Conservation (phyloP, 352 stramenopile genomes). For the Plasmopara viticola region DNA sequence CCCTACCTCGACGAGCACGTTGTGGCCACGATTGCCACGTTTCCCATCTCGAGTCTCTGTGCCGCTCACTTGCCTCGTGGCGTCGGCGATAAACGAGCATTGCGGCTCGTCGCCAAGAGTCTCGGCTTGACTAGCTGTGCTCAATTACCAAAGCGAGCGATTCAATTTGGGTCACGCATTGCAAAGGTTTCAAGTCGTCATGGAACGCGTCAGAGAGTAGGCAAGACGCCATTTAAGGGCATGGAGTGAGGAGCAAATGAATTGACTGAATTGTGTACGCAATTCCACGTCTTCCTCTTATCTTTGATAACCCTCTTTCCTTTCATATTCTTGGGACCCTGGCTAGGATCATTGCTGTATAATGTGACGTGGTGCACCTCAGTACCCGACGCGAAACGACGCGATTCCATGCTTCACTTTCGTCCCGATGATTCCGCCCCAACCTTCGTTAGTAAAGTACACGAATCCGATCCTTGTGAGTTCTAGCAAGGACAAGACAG, state of each 20-base stretch:
- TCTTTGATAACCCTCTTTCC: too few relatives aligned
- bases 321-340: too few relatives aligned
- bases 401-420: too few relatives aligned
- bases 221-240: too few relatives aligned
- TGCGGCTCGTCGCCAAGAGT: constrained; percentile 69
- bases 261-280: too few relatives aligned
- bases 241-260: too few relatives aligned
- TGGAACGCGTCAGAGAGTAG: too few relatives aligned
- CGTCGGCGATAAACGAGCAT: constrained; percentile 88
- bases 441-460: constrained; percentile 89
- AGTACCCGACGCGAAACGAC: too few relatives aligned
- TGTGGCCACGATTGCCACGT: constrained; percentile 54
- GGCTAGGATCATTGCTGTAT: too few relatives aligned
- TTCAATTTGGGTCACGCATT: constrained; percentile 92
- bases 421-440: constrained; percentile 83
- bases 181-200: constrained; percentile 89
- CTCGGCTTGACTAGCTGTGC: constrained; percentile 62
- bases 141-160: constrained; percentile 87
- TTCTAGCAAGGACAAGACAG: constrained; percentile 77
- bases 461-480: constrained; percentile 88
- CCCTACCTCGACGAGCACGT: constrained; percentile 94
- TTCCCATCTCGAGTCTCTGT: constrained; percentile 72
- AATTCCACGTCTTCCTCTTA: too few relatives aligned
- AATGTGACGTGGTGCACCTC: too few relatives aligned
- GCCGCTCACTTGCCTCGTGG: constrained; percentile 73